Base-by-base conservation (phyloP, 176 grass and related monocot genomes). In the Chrysopogon serrulatus region DNA sequence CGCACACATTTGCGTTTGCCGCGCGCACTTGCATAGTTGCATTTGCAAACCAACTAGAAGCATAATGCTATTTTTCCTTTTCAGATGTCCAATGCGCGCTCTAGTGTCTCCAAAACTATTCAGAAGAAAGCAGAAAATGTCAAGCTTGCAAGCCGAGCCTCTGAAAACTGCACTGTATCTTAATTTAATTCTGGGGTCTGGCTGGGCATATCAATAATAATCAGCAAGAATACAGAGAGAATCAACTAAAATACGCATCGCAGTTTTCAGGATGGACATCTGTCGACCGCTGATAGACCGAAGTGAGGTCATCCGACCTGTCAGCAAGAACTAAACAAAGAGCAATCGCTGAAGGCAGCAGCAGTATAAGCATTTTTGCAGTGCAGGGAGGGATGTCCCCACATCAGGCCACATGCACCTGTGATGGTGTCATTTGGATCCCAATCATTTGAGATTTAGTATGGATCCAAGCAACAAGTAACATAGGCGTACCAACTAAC, bases 341-440 rank as follows among this genome's bases (percentile, higher is more conserved):
- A 28, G 28, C 15, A 53, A 64, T 63, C 54, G 67, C 73, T 47
- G 41, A 69, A 33, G 74, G 57, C 24, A 73, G 79, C 39, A 32
- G 49, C 13, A 60, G 32, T 37, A 39, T 13, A 45, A 14, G 42
- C 47, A 6, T 36, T 47, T 36, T 47, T 14, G 76, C 19, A 80
- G 21, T 42, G 41, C 10, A 45, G 24, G 76, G 34, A 24, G 18
- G 61, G 69, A 41, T 83, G 79, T 90, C 84, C 84, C 79, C 84
- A 90, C 79, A 79, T 64, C n/a, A 79, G 37, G 24, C 88, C 79
- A 84, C 76, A 84, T 76, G 80, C 74, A 70, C 16, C 51, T 87
- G 75, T 80, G 79, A 90, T 87, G 89, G 68, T 80, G 80, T 87
- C 89, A 87, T 91, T 87, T 91, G 89, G 89, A 80, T 57, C 62